These are phyloP conservation scores for Discostella stelligeroides DNA, from an alignment of 108 stramenopile genomes.

Conservation along the genomic window DNA sequence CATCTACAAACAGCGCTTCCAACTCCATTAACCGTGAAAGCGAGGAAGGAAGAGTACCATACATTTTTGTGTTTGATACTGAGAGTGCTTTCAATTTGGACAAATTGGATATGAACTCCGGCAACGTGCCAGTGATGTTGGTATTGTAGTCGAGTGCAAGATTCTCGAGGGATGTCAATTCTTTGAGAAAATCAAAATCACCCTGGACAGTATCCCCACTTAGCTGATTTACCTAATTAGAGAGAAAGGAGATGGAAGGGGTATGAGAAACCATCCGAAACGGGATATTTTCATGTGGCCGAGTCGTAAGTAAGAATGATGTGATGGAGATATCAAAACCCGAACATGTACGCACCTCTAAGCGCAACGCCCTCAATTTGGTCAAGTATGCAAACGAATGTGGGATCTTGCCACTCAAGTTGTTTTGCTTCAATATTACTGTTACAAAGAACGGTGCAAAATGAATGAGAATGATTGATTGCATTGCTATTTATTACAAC, in stretches of 20 bases:
- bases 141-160: constrained; percentile 33
- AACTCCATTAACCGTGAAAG: constrained; percentile 12
- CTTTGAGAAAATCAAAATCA: constrained; percentile 24
- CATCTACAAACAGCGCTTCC: constrained; percentile 21
- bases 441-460: not conserved
- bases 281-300: too few species aligned
- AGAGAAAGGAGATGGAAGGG: too few species aligned
- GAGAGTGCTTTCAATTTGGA: constrained; percentile 6
- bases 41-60: constrained; percentile 20
- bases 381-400: constrained; percentile 16
- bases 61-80: constrained; percentile 27
- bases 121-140: constrained; percentile 34
- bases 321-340: not conserved
- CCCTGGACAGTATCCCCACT: constrained; percentile 9
- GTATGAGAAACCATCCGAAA: too few species aligned
- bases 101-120: constrained; percentile 15
- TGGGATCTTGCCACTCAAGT: constrained; percentile 29
- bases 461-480: too few species aligned
- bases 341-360: constrained; percentile 25
- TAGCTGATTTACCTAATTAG: constrained; percentile 14
- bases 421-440: constrained; percentile 16
- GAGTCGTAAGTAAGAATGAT: not conserved
- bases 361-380: constrained; percentile 21
- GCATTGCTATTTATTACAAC: too few species aligned
- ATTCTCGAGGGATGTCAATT: constrained; percentile 7